These are phyloP conservation scores for Ganoderma lucidum DNA, from an alignment of 1,284 basidiomycete genomes.

Conservation along the genomic window DNA sequence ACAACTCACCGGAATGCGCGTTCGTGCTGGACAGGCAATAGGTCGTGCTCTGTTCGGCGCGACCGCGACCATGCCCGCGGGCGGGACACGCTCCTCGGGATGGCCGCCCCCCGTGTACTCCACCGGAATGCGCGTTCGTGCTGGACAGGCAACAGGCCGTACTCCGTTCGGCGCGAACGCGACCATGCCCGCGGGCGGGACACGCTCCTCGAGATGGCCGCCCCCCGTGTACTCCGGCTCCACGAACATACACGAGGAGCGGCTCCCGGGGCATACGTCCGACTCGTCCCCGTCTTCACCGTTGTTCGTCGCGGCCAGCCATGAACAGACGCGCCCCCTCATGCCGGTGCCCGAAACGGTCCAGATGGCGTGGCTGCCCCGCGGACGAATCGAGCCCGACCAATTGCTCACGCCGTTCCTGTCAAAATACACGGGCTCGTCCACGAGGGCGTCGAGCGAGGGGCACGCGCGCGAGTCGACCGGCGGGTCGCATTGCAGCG, in stretches of 20 bases:
- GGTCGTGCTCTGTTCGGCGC: no score
- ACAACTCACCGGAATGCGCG: neutral
- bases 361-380: neutral
- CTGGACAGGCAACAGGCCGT: neutral
- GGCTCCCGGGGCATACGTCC: neutral
- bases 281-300: neutral
- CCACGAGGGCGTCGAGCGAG: neutral
- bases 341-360: neutral
- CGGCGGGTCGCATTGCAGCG: neutral
- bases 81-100: no score
- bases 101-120: no score
- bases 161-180: neutral
- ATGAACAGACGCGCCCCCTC: neutral
- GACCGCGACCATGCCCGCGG: no score
- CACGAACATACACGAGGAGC: neutral
- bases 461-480: neutral
- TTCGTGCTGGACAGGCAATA: no score
- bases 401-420: neutral
- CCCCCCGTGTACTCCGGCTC: neutral
- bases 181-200: neutral
- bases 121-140: no score
- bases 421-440: neutral
- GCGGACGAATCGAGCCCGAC: neutral
- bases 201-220: slow-evolving; percentile 2
- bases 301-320: neutral